Percentiles rank a stretch among this genome's conserved stretches.
These are phyloP conservation scores for Debaryomycetaceae sp. DNA, from an alignment of 1,139 yeast genomes.

Conservation along the genomic window DNA sequence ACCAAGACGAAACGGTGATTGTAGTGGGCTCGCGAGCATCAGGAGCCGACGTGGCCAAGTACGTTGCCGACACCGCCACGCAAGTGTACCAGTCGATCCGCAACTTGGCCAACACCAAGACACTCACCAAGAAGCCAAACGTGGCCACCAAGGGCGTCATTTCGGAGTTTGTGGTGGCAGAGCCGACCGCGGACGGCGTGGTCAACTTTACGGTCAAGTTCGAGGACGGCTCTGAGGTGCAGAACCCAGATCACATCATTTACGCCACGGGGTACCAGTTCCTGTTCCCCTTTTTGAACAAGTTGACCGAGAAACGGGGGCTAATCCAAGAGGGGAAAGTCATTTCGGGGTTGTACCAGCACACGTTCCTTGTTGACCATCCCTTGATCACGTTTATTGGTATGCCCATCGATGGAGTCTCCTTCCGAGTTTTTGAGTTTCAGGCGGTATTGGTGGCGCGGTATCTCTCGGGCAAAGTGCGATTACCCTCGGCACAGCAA, in stretches of 20 bases:
- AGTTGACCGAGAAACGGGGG: constrained; percentile 18
- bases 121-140: constrained; percentile 16
- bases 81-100: constrained; percentile 28
- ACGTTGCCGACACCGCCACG: constrained; percentile 20
- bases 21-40: constrained; percentile 44
- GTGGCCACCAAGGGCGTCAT: constrained; percentile 23
- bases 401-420: constrained; percentile 38
- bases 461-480: constrained; percentile 28
- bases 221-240: constrained; percentile 23
- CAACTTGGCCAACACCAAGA: constrained; percentile 13
- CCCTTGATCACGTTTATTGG: constrained; percentile 37
- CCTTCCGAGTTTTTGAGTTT: constrained; percentile 38
- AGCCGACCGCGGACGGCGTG: constrained; percentile 3
- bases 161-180: constrained; percentile 12
- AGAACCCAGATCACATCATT: constrained; percentile 31
- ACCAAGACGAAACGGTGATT: constrained; percentile 27
- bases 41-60: constrained; percentile 36
- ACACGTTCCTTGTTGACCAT: constrained; percentile 33
- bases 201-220: constrained; percentile 22
- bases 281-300: constrained; percentile 37
- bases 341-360: constrained; percentile 29
- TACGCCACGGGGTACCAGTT: constrained; percentile 45
- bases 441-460: constrained; percentile 36
- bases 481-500: constrained; percentile 23
- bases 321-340: constrained; percentile 27